Percentiles rank a stretch among this genome's conserved stretches.
Evolutionary conservation across 257 asterid species (phyloP).

Genomic region (Plectranthus barbatus): DNA sequence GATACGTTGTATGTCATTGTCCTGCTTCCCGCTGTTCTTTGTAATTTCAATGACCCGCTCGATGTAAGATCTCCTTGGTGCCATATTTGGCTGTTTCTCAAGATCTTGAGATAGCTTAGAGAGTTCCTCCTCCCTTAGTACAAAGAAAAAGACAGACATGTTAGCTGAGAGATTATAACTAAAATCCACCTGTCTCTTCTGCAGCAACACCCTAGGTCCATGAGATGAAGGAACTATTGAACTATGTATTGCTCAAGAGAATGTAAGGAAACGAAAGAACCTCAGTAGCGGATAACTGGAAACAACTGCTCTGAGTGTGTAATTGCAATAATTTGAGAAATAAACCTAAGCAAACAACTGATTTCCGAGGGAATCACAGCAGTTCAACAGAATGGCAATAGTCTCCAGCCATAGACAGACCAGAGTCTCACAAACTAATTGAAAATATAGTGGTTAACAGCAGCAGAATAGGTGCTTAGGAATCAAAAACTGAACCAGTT

Average conservation of each 20-base stretch:
- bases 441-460: background rate
- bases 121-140: conserved; percentile 53
- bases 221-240: background rate
- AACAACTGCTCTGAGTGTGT: background rate
- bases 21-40: conserved; percentile 81
- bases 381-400: background rate
- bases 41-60: conserved; percentile 69
- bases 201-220: conserved; percentile 5
- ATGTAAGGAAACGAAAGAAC: background rate
- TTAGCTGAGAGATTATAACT: background rate
- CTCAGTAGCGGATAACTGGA: background rate
- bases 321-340: background rate
- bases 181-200: background rate
- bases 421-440: background rate
- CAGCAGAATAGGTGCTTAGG: background rate
- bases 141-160: conserved; percentile 4
- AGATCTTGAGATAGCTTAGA: conserved; percentile 43
- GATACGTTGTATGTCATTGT: conserved; percentile 56
- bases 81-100: conserved; percentile 44
- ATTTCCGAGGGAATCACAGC: background rate
- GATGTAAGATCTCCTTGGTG: conserved; percentile 47
- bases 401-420: background rate
- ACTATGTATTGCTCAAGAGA: background rate
- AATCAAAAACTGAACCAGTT: background rate
- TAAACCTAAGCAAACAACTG: conserved; percentile 4